Conservation (phyloP, 2,329 filamentous ascomycete genomes). For the Alternaria panax region DNA sequence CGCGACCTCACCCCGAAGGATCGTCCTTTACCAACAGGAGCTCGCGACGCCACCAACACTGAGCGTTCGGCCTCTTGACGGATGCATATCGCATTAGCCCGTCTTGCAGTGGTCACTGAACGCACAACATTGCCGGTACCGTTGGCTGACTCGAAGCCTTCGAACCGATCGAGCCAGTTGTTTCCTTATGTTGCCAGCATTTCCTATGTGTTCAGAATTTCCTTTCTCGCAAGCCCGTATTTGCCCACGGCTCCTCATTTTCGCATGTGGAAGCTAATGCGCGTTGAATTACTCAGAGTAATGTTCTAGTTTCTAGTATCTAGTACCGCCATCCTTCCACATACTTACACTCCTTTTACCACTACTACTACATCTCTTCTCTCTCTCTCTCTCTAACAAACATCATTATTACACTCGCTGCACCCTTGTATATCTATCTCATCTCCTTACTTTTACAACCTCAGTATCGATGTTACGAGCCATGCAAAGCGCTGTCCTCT, state of each 20-base stretch:
- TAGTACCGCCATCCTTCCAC: constrained; percentile 35
- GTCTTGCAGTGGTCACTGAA: not conserved
- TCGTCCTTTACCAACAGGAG: constrained; percentile 6
- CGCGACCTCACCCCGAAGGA: constrained; percentile 10
- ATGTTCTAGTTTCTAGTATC: constrained; percentile 44
- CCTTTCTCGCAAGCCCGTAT: constrained; percentile 12
- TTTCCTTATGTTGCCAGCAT: not conserved
- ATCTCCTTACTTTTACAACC: constrained; percentile 6
- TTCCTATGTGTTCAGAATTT: constrained; percentile 16
- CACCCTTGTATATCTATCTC: constrained; percentile 20
- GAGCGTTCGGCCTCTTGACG: constrained; percentile 4
- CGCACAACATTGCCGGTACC: not conserved
- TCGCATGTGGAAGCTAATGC: constrained; percentile 28
- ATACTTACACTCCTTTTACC: constrained; percentile 19
- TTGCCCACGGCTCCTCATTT: constrained; percentile 11
- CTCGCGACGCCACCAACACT: constrained; percentile 13
- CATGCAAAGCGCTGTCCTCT: constrained; percentile 19
- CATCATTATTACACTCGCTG: constrained; percentile 18
- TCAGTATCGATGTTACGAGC: constrained; percentile 24
- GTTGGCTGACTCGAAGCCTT: constrained; percentile 1
- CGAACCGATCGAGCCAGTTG: not conserved
- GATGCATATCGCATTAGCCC: not conserved
- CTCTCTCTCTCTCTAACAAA: not conserved
- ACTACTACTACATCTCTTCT: not conserved
- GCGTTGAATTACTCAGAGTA: constrained; percentile 39